A percentile compares a stretch with the other conserved stretches of the same genome.
phyloP scores from a whole-genome alignment of 139 green algal genomes.

The Asterochloris erici region DNA sequence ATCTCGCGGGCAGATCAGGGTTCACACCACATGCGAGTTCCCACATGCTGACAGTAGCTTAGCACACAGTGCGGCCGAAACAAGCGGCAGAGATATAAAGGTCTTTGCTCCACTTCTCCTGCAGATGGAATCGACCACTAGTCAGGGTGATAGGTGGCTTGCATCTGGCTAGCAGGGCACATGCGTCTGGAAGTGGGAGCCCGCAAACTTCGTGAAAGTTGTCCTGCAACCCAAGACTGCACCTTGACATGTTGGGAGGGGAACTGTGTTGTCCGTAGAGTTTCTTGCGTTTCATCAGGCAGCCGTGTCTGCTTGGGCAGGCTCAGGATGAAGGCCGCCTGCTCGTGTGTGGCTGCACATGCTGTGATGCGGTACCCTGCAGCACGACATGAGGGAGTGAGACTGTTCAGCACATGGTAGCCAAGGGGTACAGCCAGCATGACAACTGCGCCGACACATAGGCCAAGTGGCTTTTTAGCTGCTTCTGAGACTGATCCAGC shows the following conservation, averaged over 20 bases:
- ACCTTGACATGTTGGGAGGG: slow-evolving; percentile 75
- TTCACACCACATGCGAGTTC: too few relatives aligned
- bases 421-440: too few relatives aligned
- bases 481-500: too few relatives aligned
- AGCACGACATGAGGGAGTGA: not conserved
- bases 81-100: slow-evolving; percentile 95
- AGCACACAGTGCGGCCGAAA: slow-evolving; percentile 91
- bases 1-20: too few relatives aligned
- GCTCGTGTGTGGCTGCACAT: slow-evolving; percentile 64
- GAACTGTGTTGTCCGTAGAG: slow-evolving; percentile 74
- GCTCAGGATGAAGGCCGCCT: slow-evolving; percentile 74
- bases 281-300: slow-evolving; percentile 83
- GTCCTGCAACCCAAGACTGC: not conserved
- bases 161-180: not conserved
- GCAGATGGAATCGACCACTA: not conserved
- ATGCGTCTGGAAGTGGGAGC: too few relatives aligned
- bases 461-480: too few relatives aligned
- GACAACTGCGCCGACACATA: too few relatives aligned
- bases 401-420: too few relatives aligned
- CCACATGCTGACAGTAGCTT: not conserved
- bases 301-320: slow-evolving; percentile 33
- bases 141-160: not conserved
- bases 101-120: slow-evolving; percentile 99
- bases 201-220: too few relatives aligned
- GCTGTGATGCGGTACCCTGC: slow-evolving; percentile 75